phyloP scores from a whole-genome alignment of 2,329 filamentous ascomycete genomes.

The Geoglossum cookeanum region DNA sequence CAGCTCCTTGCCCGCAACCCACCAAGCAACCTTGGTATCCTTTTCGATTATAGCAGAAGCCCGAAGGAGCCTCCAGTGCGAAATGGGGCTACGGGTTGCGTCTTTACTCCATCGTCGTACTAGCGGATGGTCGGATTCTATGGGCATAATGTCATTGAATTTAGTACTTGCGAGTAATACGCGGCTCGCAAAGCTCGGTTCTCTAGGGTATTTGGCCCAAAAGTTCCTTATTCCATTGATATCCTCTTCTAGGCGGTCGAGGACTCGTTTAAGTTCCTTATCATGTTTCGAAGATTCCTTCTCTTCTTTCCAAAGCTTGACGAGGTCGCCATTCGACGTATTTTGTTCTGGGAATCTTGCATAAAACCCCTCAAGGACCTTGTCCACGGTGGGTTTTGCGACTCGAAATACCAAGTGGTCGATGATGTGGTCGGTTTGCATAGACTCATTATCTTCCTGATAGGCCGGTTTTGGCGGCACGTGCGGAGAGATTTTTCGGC shows the following conservation, averaged over 20 bases:
- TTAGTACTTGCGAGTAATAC: not conserved
- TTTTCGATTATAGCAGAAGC: slow-evolving; percentile 1
- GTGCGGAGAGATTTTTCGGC: slow-evolving; percentile 16
- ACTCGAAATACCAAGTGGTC: slow-evolving; percentile 26
- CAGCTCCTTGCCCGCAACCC: slow-evolving; percentile 3
- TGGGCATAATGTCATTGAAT: not conserved
- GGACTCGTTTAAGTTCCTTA: not conserved
- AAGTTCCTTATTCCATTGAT: not conserved
- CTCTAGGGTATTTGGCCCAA: not conserved
- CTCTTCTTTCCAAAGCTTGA: not conserved
- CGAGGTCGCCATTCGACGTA: slow-evolving; percentile 14
- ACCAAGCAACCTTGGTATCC: slow-evolving; percentile 2
- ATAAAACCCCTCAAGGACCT: slow-evolving; percentile 13
- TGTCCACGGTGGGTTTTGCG: slow-evolving; percentile 12
- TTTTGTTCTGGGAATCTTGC: slow-evolving; percentile 13
- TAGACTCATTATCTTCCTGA: slow-evolving; percentile 14
- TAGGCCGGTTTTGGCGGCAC: slow-evolving; percentile 22
- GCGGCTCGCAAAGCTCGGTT: not conserved
- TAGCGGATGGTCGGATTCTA: not conserved
- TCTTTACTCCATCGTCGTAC: not conserved
- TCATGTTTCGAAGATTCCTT: not conserved
- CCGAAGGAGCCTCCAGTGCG: slow-evolving; percentile 5
- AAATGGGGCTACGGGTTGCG: not conserved
- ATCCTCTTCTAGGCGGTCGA: not conserved
- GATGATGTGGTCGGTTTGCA: slow-evolving; percentile 20